A percentile compares a stretch with the other conserved stretches of the same genome.
These are phyloP conservation scores for Punctularia strigosozonata DNA, from an alignment of 768 basidiomycete genomes.

Conservation along the genomic window DNA sequence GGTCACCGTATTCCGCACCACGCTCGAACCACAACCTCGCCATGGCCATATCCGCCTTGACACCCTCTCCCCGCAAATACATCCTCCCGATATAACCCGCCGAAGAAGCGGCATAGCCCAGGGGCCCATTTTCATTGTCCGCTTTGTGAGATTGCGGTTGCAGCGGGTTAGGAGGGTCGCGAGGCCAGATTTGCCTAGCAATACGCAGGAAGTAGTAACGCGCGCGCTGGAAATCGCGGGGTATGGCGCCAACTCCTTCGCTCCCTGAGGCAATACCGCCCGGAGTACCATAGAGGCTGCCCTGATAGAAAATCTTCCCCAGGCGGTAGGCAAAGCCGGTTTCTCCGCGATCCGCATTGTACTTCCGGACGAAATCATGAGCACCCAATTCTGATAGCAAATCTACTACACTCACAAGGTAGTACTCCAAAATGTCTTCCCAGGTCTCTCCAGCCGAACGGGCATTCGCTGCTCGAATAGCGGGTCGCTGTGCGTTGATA, in stretches of 20 bases:
- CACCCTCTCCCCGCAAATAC: conserved; percentile 89
- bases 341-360: conserved; percentile 90
- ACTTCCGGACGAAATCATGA: conserved; percentile 32
- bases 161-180: conserved; percentile 53
- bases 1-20: conserved; percentile 68
- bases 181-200: conserved; percentile 79
- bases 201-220: conserved; percentile 76
- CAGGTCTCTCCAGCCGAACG: conserved; percentile 87
- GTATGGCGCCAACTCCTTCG: conserved; percentile 85
- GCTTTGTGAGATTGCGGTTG: conserved; percentile 22
- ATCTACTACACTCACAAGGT: conserved; percentile 41
- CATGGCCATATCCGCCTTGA: conserved; percentile 56
- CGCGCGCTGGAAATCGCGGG: conserved; percentile 67
- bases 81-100: conserved; percentile 89
- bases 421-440: conserved; percentile 89
- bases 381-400: not conserved
- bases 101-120: conserved; percentile 59
- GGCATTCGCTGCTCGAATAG: conserved; percentile 75
- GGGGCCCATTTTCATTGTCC: conserved; percentile 20
- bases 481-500: conserved; percentile 53
- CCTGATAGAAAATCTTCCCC: conserved; percentile 94
- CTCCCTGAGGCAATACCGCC: conserved; percentile 83
- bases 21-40: conserved; percentile 95
- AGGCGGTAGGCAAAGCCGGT: conserved; percentile 82
- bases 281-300: conserved; percentile 70